Evolutionary conservation across 2,329 filamentous ascomycete species (phyloP).

Genomic region (Fusarium ramigenum): DNA sequence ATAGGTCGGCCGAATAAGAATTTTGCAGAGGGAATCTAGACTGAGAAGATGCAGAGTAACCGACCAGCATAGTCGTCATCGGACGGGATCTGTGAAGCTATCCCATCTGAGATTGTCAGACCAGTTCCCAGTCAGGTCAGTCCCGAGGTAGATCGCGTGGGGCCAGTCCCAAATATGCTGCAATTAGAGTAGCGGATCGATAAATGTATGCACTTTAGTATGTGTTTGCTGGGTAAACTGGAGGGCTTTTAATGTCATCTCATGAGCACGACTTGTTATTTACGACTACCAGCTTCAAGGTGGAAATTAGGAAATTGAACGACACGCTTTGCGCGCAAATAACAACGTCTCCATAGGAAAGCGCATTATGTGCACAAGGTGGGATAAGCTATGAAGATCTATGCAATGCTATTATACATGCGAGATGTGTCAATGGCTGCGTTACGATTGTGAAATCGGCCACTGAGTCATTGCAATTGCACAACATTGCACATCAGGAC

Average conservation of each 20-base stretch:
- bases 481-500: constrained; percentile 4
- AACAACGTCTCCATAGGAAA: not conserved
- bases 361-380: not conserved
- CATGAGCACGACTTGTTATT: not conserved
- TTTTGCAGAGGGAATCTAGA: constrained; percentile 19
- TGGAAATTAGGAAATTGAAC: constrained; percentile 30
- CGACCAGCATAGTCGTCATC: constrained; percentile 25
- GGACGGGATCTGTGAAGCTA: constrained; percentile 25
- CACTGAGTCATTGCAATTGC: constrained; percentile 18
- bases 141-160: constrained; percentile 31
- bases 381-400: constrained; percentile 14
- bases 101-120: constrained; percentile 28
- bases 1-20: not conserved
- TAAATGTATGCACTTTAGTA: constrained; percentile 27
- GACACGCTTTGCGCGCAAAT: constrained; percentile 27
- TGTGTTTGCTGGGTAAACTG: not conserved
- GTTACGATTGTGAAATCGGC: not conserved
- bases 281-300: constrained; percentile 6
- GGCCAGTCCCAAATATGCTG: constrained; percentile 21
- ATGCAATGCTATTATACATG: constrained; percentile 13
- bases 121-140: constrained; percentile 22
- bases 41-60: constrained; percentile 1
- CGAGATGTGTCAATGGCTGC: constrained; percentile 6
- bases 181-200: constrained; percentile 6
- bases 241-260: constrained; percentile 19